Evolutionary conservation across 208 protist species (phyloP), one percentile per base, ranked within the genome.

Genomic region (Acanthamoeba sp.): DNA sequence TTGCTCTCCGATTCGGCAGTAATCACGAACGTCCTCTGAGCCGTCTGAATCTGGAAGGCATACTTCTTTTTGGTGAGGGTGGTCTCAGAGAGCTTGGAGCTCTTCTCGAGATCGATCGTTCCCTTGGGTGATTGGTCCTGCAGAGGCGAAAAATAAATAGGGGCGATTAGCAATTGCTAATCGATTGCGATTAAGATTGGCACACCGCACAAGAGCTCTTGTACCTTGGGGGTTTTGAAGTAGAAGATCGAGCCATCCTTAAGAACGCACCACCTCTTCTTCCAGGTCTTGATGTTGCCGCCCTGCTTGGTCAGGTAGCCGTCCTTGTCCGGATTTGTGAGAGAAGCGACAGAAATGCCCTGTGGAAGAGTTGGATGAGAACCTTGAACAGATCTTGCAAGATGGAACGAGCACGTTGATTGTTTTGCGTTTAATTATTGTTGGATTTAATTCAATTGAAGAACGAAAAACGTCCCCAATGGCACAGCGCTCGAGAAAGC

Each of bases 41-140:
- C 40, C 22, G 85, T 76, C 32, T 91, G 36, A 2, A 91, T 22
- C n/a, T 69, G 64, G 55, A 91, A 91, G 48, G 62, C 57, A 24
- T 91, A 94, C 52, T 96, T 96, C 84, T 96, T 95, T 42, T 93
- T 88, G 59, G 87, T 95, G 62, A 94, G 90, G 66, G 52, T 95
- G 66, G 94, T 94, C 50, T 95, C 93, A 40, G 89, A 87, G 42
- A 95, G 59, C 48, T 91, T 71, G 45, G 91, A 94, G 36, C 69
- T 94, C 93, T 42, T 55, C 80, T 96, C 95, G 3, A 96, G 93
- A 48, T 96, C 95, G 91, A 96, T 95, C 12, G 94, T 85, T 57
- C 95, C 95, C 52, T 87, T 96, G 38, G 95, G 93, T 69, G 94
- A 88, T 82, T 92, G 55, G 62, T 71, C 10, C 32, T 76, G 27